These are phyloP conservation scores for Fusarium anthophilum DNA, from an alignment of 2,329 filamentous ascomycete genomes.

Conservation along the genomic window DNA sequence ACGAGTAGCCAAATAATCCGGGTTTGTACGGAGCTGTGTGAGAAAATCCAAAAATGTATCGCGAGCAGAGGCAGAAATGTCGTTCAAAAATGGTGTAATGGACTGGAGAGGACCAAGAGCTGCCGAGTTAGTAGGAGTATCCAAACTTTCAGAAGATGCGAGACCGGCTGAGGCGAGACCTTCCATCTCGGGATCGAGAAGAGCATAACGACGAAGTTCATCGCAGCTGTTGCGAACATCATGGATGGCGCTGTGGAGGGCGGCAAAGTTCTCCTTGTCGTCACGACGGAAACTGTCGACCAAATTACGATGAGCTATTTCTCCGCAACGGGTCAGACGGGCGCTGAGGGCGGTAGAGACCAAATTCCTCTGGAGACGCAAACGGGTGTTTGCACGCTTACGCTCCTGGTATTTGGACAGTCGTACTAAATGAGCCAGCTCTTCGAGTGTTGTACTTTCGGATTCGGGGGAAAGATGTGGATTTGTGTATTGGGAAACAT, in stretches of 20 bases:
- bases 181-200: constrained; percentile 78
- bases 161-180: constrained; percentile 55
- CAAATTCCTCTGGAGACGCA: constrained; percentile 77
- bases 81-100: constrained; percentile 69
- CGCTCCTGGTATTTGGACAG: constrained; percentile 84
- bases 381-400: constrained; percentile 76
- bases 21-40: constrained; percentile 83
- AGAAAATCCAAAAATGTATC: constrained; percentile 83
- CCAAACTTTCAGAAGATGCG: constrained; percentile 60
- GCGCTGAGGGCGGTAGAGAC: constrained; percentile 79
- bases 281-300: constrained; percentile 82
- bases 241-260: constrained; percentile 79
- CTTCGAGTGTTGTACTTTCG: constrained; percentile 76
- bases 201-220: constrained; percentile 74
- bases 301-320: constrained; percentile 77
- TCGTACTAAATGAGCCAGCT: constrained; percentile 80
- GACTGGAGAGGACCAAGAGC: constrained; percentile 51
- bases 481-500: constrained; percentile 74
- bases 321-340: constrained; percentile 77
- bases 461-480: constrained; percentile 66
- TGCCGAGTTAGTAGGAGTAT: constrained; percentile 56
- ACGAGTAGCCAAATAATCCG: constrained; percentile 86
- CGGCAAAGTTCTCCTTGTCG: constrained; percentile 80
- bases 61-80: constrained; percentile 79
- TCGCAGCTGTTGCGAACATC: constrained; percentile 83